Percentiles rank a stretch among this genome's conserved stretches.
Evolutionary conservation across 257 asterid species (phyloP).

Genomic region (Schizonepeta tenuifolia): DNA sequence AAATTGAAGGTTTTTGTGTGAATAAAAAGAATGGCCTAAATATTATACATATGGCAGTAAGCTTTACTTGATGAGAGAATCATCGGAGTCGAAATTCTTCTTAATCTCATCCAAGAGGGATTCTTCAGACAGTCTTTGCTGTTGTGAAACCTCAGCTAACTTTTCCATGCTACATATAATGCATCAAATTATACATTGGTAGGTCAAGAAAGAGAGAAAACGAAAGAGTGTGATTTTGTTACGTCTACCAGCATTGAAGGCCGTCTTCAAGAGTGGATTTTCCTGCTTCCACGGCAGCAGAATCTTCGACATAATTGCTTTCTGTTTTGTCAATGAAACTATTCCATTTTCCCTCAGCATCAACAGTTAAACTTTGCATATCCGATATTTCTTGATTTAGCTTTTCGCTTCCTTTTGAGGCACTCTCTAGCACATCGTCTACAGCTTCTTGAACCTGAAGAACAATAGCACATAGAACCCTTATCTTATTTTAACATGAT

Average conservation of each 20-base stretch:
- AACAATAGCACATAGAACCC: not conserved
- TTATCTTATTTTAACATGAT: not conserved
- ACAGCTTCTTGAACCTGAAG: conserved; percentile 49
- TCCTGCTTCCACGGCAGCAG: conserved; percentile 37
- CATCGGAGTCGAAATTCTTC: conserved; percentile 38
- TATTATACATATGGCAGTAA: not conserved
- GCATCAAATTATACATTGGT: not conserved
- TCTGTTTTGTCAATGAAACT: conserved; percentile 38
- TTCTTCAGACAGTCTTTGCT: conserved; percentile 41
- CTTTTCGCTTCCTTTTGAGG: conserved; percentile 33
- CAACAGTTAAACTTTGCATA: conserved; percentile 36
- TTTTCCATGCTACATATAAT: conserved; percentile 39
- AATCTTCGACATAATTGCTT: conserved; percentile 34
- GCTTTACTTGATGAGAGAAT: conserved; percentile 46
- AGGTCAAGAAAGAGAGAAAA: not conserved
- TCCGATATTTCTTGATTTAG: conserved; percentile 40
- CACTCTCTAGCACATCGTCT: conserved; percentile 41
- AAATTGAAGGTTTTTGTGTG: conserved; percentile 1
- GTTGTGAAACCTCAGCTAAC: conserved; percentile 43
- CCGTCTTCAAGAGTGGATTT: conserved; percentile 42
- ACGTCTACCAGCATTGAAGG: conserved; percentile 43
- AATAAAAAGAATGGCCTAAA: not conserved
- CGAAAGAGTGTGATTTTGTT: not conserved
- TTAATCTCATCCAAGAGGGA: conserved; percentile 37
- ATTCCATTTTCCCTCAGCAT: conserved; percentile 45